Percentiles rank a stretch among this genome's conserved stretches.
Evolutionary conservation across 75 land plant species (phyloP).

Genomic region (Larix kaempferi): DNA sequence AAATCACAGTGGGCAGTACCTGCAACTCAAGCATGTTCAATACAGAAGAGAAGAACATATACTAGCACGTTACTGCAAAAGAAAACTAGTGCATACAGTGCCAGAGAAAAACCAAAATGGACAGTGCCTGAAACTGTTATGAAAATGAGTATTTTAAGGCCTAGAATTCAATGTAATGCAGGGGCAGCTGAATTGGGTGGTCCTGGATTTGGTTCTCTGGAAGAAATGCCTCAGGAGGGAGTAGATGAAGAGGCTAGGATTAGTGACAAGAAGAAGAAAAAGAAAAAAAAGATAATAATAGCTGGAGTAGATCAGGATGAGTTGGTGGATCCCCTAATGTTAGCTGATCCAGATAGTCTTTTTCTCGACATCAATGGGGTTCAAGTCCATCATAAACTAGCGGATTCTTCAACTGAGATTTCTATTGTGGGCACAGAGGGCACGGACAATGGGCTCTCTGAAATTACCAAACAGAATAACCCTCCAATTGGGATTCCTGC

Average conservation of each 20-base stretch:
- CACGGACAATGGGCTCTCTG: background rate
- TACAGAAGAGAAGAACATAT: background rate
- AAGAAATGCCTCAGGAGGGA: background rate
- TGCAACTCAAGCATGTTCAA: background rate
- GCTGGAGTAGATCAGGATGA: constrained; percentile 77
- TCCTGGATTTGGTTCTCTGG: constrained; percentile 1
- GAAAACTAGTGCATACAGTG: background rate
- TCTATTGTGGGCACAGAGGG: background rate
- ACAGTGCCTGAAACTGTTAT: background rate
- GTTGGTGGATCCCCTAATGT: constrained; percentile 53
- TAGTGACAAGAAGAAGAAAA: constrained; percentile 10
- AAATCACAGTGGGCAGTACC: too few species aligned
- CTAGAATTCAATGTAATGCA: constrained; percentile 5
- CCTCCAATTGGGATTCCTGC: constrained; percentile 40
- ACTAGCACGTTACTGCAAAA: background rate
- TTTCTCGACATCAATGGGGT: constrained; percentile 82
- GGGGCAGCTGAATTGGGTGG: constrained; percentile 10
- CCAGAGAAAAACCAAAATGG: background rate
- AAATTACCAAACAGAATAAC: background rate
- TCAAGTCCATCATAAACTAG: constrained; percentile 72
- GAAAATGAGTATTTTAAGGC: background rate
- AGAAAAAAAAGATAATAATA: too few species aligned
- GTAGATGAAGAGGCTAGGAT: background rate
- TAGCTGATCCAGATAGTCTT: constrained; percentile 89
- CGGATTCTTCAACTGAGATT: constrained; percentile 14